Evolutionary conservation across 2,329 filamentous ascomycete genomes (phyloP).

Genomic region (Mycosphaerella sp.): DNA sequence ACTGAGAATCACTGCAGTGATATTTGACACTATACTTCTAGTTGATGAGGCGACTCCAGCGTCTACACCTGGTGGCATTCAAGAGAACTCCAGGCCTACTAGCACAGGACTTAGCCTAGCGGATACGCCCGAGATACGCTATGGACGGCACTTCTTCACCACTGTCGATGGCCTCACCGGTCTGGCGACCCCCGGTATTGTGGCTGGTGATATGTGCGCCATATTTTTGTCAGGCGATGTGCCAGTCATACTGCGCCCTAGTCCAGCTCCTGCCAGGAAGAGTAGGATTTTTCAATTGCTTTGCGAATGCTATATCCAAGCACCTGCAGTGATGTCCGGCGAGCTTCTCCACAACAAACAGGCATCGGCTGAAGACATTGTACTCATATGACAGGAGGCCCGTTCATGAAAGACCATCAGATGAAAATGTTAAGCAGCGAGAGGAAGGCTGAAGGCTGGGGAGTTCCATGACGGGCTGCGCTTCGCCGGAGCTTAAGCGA

Average conservation of each 20-base stretch:
- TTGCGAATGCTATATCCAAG: constrained; percentile 28
- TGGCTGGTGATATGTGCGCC: constrained; percentile 22
- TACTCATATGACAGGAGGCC: constrained; percentile 20
- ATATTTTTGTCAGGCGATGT: constrained; percentile 29
- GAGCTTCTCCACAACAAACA: constrained; percentile 19
- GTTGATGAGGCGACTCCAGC: constrained; percentile 24
- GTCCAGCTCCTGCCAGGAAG: constrained; percentile 10
- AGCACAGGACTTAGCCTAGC: neutral
- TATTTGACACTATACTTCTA: constrained; percentile 24
- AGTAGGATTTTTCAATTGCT: constrained; percentile 23
- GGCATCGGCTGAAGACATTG: constrained; percentile 24
- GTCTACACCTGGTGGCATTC: constrained; percentile 19
- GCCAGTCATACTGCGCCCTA: constrained; percentile 27
- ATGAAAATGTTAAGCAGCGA: neutral
- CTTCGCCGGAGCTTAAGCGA: too few species aligned
- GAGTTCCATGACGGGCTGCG: too few species aligned
- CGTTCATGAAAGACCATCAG: neutral
- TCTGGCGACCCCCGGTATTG: constrained; percentile 25
- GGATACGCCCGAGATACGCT: constrained; percentile 17
- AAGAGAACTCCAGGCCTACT: constrained; percentile 7
- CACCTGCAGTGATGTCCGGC: constrained; percentile 25
- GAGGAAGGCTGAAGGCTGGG: too few species aligned
- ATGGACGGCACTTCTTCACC: constrained; percentile 27
- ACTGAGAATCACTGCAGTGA: constrained; percentile 24
- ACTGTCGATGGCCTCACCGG: constrained; percentile 24